Conservation (phyloP, 2,329 filamentous ascomycete species). For the Aspergillus sp. region DNA sequence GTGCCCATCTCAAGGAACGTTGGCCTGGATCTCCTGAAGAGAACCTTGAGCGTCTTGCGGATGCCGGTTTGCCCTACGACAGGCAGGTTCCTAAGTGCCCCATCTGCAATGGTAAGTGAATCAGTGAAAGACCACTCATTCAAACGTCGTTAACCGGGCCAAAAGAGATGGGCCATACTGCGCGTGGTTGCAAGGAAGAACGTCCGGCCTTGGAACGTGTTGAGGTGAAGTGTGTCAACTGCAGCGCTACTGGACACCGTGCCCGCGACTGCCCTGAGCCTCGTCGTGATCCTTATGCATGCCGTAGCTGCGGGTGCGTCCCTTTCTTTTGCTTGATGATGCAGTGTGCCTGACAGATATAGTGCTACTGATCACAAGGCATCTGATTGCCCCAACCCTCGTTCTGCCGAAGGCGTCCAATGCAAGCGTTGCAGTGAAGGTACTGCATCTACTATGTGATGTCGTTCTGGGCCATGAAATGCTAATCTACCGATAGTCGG, state of each 20-base stretch:
- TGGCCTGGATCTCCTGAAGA: slow-evolving; percentile 52
- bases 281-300: slow-evolving; percentile 41
- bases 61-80: slow-evolving; percentile 53
- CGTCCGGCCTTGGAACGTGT: slow-evolving; percentile 37
- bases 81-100: slow-evolving; percentile 50
- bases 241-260: slow-evolving; percentile 47
- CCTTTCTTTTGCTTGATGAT: not conserved
- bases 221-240: slow-evolving; percentile 53
- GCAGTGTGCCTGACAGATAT: slow-evolving; percentile 16
- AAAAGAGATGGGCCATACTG: slow-evolving; percentile 49
- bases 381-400: slow-evolving; percentile 48
- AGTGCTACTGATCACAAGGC: slow-evolving; percentile 47
- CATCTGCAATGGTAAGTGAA: slow-evolving; percentile 48
- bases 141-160: not conserved
- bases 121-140: not conserved
- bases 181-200: slow-evolving; percentile 50
- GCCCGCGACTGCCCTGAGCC: slow-evolving; percentile 46
- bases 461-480: no score
- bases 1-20: slow-evolving; percentile 44
- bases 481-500: slow-evolving; percentile 29
- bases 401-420: slow-evolving; percentile 44
- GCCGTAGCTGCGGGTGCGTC: slow-evolving; percentile 54
- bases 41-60: slow-evolving; percentile 51
- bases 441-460: slow-evolving; percentile 13
- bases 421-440: slow-evolving; percentile 45